Evolutionary conservation across 495 filamentous ascomycete genomes (phyloP).

Genomic region (Penicillium ochrochloron): DNA sequence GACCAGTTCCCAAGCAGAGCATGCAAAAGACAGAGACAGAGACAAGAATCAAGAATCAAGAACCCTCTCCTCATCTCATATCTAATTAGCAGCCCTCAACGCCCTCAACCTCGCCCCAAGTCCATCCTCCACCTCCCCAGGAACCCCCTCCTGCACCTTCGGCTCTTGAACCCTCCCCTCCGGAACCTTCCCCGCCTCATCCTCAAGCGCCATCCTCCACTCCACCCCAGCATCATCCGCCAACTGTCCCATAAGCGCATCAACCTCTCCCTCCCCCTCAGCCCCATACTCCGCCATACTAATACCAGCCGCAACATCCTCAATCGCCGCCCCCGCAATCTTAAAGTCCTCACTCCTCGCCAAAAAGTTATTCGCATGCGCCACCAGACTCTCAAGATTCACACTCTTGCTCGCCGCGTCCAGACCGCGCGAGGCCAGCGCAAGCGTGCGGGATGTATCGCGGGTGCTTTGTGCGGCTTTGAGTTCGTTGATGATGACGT

Average conservation of each 20-base stretch:
- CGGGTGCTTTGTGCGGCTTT: slow-evolving; percentile 54
- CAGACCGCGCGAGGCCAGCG: slow-evolving; percentile 47
- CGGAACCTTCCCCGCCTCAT: slow-evolving; percentile 35
- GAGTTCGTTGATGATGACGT: slow-evolving; percentile 56
- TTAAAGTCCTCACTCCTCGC: slow-evolving; percentile 54
- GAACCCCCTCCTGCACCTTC: slow-evolving; percentile 27
- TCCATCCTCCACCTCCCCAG: slow-evolving; percentile 50
- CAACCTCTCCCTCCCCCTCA: slow-evolving; percentile 52
- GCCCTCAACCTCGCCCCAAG: slow-evolving; percentile 48
- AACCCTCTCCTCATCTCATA: background rate
- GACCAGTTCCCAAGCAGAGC: background rate
- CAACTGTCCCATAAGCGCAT: slow-evolving; percentile 54
- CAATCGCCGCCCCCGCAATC: slow-evolving; percentile 51
- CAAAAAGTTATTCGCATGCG: slow-evolving; percentile 54
- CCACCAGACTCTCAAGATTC: slow-evolving; percentile 49
- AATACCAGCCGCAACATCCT: slow-evolving; percentile 52
- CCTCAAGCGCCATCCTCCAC: slow-evolving; percentile 48
- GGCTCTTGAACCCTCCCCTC: slow-evolving; percentile 33
- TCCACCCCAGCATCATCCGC: slow-evolving; percentile 55
- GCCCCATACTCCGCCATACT: slow-evolving; percentile 54
- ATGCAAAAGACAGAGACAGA: background rate
- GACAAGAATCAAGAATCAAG: background rate
- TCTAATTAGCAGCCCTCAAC: slow-evolving; percentile 45
- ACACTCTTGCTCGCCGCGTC: slow-evolving; percentile 52
- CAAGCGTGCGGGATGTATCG: slow-evolving; percentile 51